A percentile compares a stretch with the other conserved stretches of the same genome.
phyloP scores from a whole-genome alignment of 2,329 filamentous ascomycete species.

The Paracoccidioides brasiliensis region DNA sequence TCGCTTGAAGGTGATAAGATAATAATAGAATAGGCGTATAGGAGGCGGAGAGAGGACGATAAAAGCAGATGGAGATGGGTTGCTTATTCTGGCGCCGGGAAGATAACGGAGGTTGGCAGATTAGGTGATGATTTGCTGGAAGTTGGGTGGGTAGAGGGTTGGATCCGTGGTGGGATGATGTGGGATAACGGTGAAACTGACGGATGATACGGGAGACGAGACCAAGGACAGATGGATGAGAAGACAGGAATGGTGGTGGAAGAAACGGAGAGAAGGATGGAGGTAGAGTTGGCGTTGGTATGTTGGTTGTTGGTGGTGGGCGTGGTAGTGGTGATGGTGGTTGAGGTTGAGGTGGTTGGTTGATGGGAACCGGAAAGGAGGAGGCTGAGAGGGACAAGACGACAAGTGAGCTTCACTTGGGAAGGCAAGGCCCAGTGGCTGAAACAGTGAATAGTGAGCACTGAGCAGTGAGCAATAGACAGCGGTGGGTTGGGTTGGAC shows the following conservation, averaged over 20 bases:
- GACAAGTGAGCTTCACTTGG: not conserved
- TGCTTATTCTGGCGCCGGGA: not conserved
- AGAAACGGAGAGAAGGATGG: not conserved
- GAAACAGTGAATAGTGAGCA: too few species aligned
- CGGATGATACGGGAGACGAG: too few species aligned
- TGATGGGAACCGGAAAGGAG: not conserved
- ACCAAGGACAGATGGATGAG: too few species aligned
- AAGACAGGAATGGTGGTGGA: constrained; percentile 7
- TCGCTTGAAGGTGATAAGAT: not conserved
- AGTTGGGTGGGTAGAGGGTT: not conserved
- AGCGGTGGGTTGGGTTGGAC: not conserved
- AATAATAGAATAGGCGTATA: not conserved
- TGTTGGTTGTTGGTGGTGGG: not conserved
- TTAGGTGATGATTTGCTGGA: not conserved
- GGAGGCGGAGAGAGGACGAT: not conserved
- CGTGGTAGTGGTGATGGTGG: not conserved
- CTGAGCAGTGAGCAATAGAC: constrained; percentile 1
- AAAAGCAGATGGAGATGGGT: not conserved
- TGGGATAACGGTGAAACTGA: too few species aligned
- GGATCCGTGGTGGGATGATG: too few species aligned
- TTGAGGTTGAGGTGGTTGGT: not conserved
- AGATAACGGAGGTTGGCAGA: not conserved
- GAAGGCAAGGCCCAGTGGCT: too few species aligned
- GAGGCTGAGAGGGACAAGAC: constrained; percentile 8
- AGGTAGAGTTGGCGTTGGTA: not conserved